A percentile compares a stretch with the other conserved stretches of the same genome.
Conservation (phyloP, 805 yeast species). For the Nakazawaea pomicola region DNA sequence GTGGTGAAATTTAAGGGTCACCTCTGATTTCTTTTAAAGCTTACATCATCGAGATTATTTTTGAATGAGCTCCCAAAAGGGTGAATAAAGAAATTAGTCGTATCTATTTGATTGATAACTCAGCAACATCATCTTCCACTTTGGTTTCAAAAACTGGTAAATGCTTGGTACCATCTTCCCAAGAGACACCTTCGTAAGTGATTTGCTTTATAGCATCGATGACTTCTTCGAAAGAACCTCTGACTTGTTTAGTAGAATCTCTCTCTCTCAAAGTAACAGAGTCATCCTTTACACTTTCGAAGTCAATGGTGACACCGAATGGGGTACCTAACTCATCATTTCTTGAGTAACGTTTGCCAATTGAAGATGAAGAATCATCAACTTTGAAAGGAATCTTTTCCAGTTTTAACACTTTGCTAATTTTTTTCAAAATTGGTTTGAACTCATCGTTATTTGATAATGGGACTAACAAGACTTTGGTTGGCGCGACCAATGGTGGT, state of each 20-base stretch:
- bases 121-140: slow-evolving; percentile 33
- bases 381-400: slow-evolving; percentile 90
- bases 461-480: slow-evolving; percentile 94
- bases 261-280: slow-evolving; percentile 95
- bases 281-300: slow-evolving; percentile 82
- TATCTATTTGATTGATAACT: slow-evolving; percentile 9
- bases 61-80: not conserved
- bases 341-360: slow-evolving; percentile 97
- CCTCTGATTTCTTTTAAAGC: too few species aligned
- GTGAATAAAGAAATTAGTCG: too few species aligned
- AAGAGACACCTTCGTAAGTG: slow-evolving; percentile 67
- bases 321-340: slow-evolving; percentile 99
- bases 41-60: too few species aligned
- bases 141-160: slow-evolving; percentile 73
- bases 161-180: slow-evolving; percentile 81
- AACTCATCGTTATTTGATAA: slow-evolving; percentile 79
- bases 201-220: slow-evolving; percentile 67
- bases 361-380: slow-evolving; percentile 95
- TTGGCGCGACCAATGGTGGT: slow-evolving; percentile 95
- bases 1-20: too few species aligned
- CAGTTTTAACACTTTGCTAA: slow-evolving; percentile 66
- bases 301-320: slow-evolving; percentile 95
- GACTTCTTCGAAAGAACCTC: slow-evolving; percentile 78
- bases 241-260: slow-evolving; percentile 93
- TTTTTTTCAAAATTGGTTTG: slow-evolving; percentile 65